Percentiles rank a stretch among this genome's conserved stretches.
Evolutionary conservation across 805 yeast genomes (phyloP).

Genomic region (Allodekkera sacchari): DNA sequence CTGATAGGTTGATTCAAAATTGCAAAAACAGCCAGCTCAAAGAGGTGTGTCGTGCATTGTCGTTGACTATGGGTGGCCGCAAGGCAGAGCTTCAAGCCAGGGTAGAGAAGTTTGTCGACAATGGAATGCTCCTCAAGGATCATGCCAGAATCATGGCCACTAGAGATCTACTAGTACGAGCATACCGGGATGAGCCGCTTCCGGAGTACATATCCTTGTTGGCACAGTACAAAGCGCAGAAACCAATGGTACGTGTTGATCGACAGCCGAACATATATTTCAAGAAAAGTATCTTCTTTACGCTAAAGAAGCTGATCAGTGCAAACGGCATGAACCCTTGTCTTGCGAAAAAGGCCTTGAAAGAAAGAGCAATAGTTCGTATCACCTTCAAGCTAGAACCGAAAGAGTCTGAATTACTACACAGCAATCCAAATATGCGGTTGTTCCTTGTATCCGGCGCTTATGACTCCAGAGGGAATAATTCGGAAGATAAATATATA

Average conservation of each 20-base stretch:
- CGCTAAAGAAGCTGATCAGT: conserved; percentile 36
- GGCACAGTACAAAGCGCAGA: conserved; percentile 4
- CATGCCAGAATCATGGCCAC: conserved; percentile 36
- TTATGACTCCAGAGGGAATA: conserved; percentile 10
- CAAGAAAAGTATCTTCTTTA: conserved; percentile 49
- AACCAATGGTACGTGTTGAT: background rate
- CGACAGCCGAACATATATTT: conserved; percentile 32
- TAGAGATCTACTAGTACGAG: conserved; percentile 33
- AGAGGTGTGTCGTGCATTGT: conserved; percentile 40
- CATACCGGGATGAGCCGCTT: conserved; percentile 10
- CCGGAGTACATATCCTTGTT: conserved; percentile 3
- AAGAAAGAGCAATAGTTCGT: conserved; percentile 37
- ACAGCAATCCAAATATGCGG: conserved; percentile 21
- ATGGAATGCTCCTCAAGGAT: conserved; percentile 31
- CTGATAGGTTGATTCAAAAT: background rate
- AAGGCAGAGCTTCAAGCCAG: conserved; percentile 56
- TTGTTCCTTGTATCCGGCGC: conserved; percentile 51
- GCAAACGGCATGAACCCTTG: conserved; percentile 34
- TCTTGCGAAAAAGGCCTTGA: conserved; percentile 29
- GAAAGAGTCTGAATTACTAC: conserved; percentile 33
- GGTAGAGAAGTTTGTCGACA: conserved; percentile 35
- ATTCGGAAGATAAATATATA: conserved; percentile 24
- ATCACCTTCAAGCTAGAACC: conserved; percentile 34
- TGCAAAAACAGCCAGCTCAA: conserved; percentile 40
- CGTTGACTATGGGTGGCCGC: conserved; percentile 44